phyloP scores from a whole-genome alignment of 768 basidiomycete species.

The Omphalotus guepiniiformis region DNA sequence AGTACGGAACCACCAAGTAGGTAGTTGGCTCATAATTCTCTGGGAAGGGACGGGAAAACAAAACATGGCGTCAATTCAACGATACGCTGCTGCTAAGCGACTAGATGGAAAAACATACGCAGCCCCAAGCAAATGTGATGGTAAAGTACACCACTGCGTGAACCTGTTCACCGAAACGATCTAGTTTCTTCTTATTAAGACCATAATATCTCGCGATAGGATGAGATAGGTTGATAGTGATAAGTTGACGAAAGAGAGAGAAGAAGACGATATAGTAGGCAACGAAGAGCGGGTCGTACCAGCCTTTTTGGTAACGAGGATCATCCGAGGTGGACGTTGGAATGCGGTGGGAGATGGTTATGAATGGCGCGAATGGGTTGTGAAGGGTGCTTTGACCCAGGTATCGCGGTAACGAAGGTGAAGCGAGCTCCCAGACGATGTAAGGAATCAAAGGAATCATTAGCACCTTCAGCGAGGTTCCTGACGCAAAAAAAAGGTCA shows the following conservation, averaged over 20 bases:
- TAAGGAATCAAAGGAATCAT: conserved; percentile 38
- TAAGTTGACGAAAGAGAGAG: conserved; percentile 61
- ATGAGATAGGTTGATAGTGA: conserved; percentile 27
- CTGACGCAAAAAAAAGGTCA: not conserved
- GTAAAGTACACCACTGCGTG: conserved; percentile 63
- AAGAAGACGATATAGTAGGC: conserved; percentile 62
- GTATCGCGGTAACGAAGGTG: not conserved
- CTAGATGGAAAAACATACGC: conserved; percentile 36
- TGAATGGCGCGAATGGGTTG: conserved; percentile 54
- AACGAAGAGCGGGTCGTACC: conserved; percentile 57
- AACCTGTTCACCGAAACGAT: conserved; percentile 69
- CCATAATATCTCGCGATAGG: conserved; percentile 32
- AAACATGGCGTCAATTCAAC: not conserved
- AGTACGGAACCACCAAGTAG: conserved; percentile 84
- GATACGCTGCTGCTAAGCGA: too few relatives aligned
- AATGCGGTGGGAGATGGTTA: conserved; percentile 52
- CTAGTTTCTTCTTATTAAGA: conserved; percentile 48
- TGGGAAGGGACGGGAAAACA: conserved; percentile 23
- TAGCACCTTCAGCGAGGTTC: conserved; percentile 42
- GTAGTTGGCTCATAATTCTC: conserved; percentile 79
- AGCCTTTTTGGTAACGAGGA: conserved; percentile 47
- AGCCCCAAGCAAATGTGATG: conserved; percentile 48
- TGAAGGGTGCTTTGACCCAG: conserved; percentile 12
- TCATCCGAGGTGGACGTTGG: conserved; percentile 31
- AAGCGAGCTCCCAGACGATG: conserved; percentile 36